Evolutionary conservation across 2,329 filamentous ascomycete species (phyloP).

Genomic region (Xylaria sp.): DNA sequence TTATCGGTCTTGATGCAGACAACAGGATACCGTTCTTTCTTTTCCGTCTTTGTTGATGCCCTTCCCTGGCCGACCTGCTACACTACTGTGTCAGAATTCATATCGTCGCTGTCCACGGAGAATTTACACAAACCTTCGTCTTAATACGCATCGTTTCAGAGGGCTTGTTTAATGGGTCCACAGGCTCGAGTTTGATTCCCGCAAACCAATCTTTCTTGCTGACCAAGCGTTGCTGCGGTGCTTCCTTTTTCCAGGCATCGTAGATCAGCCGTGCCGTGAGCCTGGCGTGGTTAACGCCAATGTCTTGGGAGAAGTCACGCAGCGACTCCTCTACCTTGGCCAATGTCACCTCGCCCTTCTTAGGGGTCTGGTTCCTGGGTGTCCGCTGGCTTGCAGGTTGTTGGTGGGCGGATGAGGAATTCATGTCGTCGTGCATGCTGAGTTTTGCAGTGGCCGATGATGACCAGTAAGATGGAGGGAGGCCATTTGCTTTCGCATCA

Average conservation of each 20-base stretch:
- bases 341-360: constrained; percentile 49
- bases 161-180: constrained; percentile 38
- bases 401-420: constrained; percentile 27
- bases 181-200: constrained; percentile 46
- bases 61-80: constrained; percentile 49
- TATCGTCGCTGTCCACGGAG: background rate
- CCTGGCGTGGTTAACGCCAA: constrained; percentile 52
- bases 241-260: constrained; percentile 49
- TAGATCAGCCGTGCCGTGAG: constrained; percentile 52
- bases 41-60: constrained; percentile 51
- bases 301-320: constrained; percentile 48
- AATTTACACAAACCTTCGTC: constrained; percentile 51
- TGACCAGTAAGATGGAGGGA: constrained; percentile 31
- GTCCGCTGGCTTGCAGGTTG: constrained; percentile 36
- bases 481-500: constrained; percentile 26
- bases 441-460: constrained; percentile 19
- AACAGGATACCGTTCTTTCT: constrained; percentile 50
- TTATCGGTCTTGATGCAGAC: constrained; percentile 56
- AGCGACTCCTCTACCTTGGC: constrained; percentile 51
- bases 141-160: constrained; percentile 54
- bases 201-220: constrained; percentile 56
- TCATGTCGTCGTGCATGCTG: constrained; percentile 26
- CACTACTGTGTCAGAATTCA: constrained; percentile 30
- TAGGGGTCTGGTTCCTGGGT: constrained; percentile 43
- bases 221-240: constrained; percentile 47